phyloP scores from a whole-genome alignment of 768 basidiomycete species.

The Chalciporus piperatus region DNA sequence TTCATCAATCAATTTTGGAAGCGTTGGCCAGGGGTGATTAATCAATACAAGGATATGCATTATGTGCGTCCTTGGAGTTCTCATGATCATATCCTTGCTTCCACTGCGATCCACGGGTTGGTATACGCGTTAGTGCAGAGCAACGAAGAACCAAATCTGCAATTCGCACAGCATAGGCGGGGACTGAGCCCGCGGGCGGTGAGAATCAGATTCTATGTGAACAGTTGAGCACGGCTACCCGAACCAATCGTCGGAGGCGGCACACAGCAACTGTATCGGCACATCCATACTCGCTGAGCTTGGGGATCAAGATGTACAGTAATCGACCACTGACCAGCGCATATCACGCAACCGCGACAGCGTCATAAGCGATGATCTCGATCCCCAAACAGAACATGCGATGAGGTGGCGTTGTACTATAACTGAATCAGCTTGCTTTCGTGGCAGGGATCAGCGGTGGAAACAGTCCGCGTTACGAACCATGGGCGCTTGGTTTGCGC shows the following conservation, averaged over 20 bases:
- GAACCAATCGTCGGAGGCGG: constrained; percentile 10
- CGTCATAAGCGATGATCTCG: constrained; percentile 9
- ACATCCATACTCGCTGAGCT: not conserved
- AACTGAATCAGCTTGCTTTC: not conserved
- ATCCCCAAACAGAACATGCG: constrained; percentile 5
- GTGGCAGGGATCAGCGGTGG: constrained; percentile 16
- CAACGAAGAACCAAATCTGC: not conserved
- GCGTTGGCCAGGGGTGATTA: not conserved
- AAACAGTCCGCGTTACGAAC: constrained; percentile 8
- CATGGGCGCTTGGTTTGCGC: constrained; percentile 8
- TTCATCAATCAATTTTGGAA: constrained; percentile 6
- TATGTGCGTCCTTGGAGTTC: too few species aligned
- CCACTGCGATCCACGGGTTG: constrained; percentile 4
- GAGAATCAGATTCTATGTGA: constrained; percentile 20
- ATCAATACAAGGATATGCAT: not conserved
- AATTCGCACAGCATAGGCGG: constrained; percentile 23
- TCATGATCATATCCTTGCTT: not conserved
- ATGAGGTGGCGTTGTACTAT: constrained; percentile 3
- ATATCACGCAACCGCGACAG: too few species aligned
- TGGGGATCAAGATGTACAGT: not conserved
- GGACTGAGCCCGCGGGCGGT: constrained; percentile 23
- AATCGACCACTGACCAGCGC: not conserved
- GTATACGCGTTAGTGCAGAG: not conserved
- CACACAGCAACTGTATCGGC: constrained; percentile 18
- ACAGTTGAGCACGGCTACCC: constrained; percentile 16